These are phyloP conservation scores for Lithospermum erythrorhizon DNA, from an alignment of 257 asterid species.

Conservation along the genomic window DNA sequence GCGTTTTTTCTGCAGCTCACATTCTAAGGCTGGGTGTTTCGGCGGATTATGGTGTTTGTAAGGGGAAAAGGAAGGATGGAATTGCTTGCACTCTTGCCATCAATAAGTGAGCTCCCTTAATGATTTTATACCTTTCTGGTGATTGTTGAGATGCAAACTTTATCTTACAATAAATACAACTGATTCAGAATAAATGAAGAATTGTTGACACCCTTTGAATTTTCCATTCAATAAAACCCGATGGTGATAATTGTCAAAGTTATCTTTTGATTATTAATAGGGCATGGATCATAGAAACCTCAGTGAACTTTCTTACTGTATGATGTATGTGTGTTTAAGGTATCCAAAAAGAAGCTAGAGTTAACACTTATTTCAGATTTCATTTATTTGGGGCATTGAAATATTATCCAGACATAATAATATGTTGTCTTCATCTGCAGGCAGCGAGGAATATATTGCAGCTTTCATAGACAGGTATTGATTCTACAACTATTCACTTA, in stretches of 20 bases:
- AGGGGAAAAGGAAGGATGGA: conserved; percentile 68
- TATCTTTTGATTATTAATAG: no score
- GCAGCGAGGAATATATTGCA: conserved; percentile 54
- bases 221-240: no score
- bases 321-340: neutral
- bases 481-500: conserved; percentile 10
- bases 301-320: neutral
- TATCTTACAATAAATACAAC: no score
- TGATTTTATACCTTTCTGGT: neutral
- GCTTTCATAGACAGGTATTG: conserved; percentile 53
- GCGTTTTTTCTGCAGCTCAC: conserved; percentile 60
- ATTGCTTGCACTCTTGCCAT: conserved; percentile 48
- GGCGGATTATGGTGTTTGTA: conserved; percentile 69
- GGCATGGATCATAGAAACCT: no score
- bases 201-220: no score
- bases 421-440: conserved; percentile 27
- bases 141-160: no score
- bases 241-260: no score
- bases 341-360: neutral
- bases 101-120: conserved; percentile 41
- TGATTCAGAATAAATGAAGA: no score
- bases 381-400: conserved; percentile 1
- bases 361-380: neutral
- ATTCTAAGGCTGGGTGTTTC: conserved; percentile 72
- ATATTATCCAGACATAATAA: conserved; percentile 5